Base-by-base conservation (phyloP, 78 protist genomes). In the Dictyostelium intermedium region DNA sequence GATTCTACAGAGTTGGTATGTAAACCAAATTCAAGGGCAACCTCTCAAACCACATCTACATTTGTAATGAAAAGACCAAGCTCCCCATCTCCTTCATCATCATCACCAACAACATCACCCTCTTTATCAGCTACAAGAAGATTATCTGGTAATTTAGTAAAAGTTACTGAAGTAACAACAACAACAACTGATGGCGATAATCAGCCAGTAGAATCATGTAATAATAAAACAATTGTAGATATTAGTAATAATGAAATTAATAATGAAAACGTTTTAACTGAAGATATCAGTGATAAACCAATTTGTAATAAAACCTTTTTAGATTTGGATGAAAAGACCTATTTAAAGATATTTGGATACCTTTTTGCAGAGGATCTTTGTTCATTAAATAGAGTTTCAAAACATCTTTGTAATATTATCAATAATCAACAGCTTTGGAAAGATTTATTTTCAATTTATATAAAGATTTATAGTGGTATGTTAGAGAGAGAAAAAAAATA, bases 341-440 rank as follows among this genome's bases (percentile, higher is more conserved):
- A 60, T 18, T 35, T 83, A 41, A 60, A 66, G 16, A 83, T 83
- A 30, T 25, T 66, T 20, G 45, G 56, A 16, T 66, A 39, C 27
- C 60, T 83, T 32, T 72, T 25, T 5, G 50, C 60, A 4, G 87
- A 83, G 14, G 87, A 83, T 83, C 8, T 83, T 39, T 61, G 77
- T 66, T 7, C 16, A 63, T 13, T 83, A 25, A n/a, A 23, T 60
- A 60, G 87, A 63, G 63, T 25, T 11, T 63, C 53, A 9, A 83
- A 83, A 41, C 39, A 37, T 23, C 43, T 39, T 66, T 41, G 39
- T 25, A 66, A 66, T 25, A 60, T 83, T 23, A 63, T 83, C n/a
- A 7, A 9, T 25, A 35, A 41, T 14, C 87, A 89, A 80, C 53
- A 30, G 18, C 61, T 89, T 9, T 89, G 93, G 93, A 89, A 69